Conservation (phyloP, 306 rosid genomes). For the Lupinus albus region DNA sequence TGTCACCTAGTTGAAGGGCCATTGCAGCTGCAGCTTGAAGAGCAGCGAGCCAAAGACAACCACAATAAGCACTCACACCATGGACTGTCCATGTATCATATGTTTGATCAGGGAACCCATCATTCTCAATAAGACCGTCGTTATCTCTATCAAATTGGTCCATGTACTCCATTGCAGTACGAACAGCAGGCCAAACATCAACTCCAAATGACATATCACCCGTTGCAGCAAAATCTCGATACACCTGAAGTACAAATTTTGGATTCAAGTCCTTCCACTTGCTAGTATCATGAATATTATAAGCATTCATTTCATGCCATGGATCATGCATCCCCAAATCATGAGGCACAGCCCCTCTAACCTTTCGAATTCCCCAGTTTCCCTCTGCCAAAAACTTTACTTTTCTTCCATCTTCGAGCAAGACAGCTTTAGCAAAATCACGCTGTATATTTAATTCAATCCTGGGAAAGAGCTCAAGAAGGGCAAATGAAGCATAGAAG, state of each 20-base stretch:
- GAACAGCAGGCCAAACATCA: conserved; percentile 98
- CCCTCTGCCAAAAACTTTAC: conserved; percentile 94
- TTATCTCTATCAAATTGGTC: conserved; percentile 85
- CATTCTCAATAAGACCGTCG: conserved; percentile 92
- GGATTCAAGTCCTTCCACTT: conserved; percentile 98
- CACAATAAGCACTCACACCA: conserved; percentile 95
- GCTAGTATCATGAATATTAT: conserved; percentile 94
- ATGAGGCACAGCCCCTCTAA: conserved; percentile 94
- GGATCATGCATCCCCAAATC: conserved; percentile 99
- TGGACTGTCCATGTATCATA: conserved; percentile 99
- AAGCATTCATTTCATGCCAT: conserved; percentile 96
- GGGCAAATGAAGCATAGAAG: conserved; percentile 97
- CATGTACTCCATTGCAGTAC: conserved; percentile 95
- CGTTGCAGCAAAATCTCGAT: conserved; percentile 89
- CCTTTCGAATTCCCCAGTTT: conserved; percentile 92
- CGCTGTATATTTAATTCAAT: conserved; percentile 93
- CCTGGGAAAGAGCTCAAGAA: conserved; percentile 91
- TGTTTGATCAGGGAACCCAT: conserved; percentile 97
- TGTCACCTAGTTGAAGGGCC: conserved; percentile 85
- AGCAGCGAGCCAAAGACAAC: conserved; percentile 95
- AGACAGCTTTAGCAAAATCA: conserved; percentile 93
- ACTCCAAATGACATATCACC: conserved; percentile 92
- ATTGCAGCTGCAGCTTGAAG: conserved; percentile 98
- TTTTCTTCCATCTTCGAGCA: conserved; percentile 92
- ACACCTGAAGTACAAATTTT: conserved; percentile 91